Conservation (phyloP, 768 basidiomycete genomes). For the Lactarius trivialis region DNA sequence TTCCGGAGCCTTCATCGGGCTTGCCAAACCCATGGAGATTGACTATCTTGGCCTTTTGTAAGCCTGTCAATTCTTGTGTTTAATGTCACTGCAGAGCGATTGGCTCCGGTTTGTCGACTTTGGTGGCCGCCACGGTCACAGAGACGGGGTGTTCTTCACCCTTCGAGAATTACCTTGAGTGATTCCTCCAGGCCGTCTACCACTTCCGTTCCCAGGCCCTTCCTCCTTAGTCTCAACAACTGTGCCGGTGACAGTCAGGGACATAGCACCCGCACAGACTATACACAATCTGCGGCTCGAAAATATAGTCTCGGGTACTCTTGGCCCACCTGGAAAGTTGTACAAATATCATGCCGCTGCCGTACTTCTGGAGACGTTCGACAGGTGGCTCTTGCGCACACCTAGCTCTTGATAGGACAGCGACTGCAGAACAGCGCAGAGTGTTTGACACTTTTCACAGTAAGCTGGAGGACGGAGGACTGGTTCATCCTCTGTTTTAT, state of each 20-base stretch:
- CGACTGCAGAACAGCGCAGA: constrained; percentile 5
- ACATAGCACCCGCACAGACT: constrained; percentile 9
- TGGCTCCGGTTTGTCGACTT: too few species aligned
- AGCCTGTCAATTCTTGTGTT: too few species aligned
- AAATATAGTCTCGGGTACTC: constrained; percentile 12
- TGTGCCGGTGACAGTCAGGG: constrained; percentile 21
- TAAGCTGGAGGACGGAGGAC: constrained; percentile 17
- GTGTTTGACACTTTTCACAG: constrained; percentile 14
- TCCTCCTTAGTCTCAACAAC: constrained; percentile 15
- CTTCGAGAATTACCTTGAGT: too few species aligned
- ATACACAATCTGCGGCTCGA: background rate
- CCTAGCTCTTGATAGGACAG: constrained; percentile 15
- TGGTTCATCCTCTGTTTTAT: constrained; percentile 10
- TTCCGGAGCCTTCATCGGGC: constrained; percentile 9
- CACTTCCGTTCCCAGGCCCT: background rate
- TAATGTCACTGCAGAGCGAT: too few species aligned
- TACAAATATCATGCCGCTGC: constrained; percentile 21
- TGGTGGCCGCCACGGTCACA: too few species aligned
- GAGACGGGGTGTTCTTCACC: too few species aligned
- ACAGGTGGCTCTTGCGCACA: constrained; percentile 23
- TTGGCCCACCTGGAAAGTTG: constrained; percentile 24
- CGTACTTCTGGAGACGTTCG: constrained; percentile 19
- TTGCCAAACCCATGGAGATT: constrained; percentile 8
- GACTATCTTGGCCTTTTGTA: constrained; percentile 24
- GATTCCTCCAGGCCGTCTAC: too few species aligned